Percentiles rank a stretch among this genome's conserved stretches.
These are phyloP conservation scores for Oemleria cerasiformis DNA, from an alignment of 306 rosid species.

Conservation along the genomic window DNA sequence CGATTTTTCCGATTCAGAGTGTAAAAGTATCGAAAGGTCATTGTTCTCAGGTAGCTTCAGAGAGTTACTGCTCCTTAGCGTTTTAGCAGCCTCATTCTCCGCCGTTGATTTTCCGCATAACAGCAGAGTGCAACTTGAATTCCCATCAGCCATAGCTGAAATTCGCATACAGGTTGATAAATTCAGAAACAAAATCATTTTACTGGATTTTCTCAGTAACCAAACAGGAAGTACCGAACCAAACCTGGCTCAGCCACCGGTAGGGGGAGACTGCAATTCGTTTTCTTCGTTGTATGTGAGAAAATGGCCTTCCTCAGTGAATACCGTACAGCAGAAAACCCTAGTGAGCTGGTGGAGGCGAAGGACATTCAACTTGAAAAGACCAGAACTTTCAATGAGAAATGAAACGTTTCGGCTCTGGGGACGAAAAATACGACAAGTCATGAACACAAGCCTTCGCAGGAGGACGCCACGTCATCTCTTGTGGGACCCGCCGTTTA, in stretches of 20 bases:
- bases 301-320: constrained; percentile 11
- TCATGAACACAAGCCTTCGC: neutral
- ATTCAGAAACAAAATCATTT: neutral
- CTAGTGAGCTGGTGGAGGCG: neutral
- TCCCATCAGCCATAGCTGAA: constrained; percentile 38
- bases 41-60: constrained; percentile 55
- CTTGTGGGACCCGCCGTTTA: neutral
- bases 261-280: constrained; percentile 16
- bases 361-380: constrained; percentile 7
- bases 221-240: neutral
- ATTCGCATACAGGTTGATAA: neutral
- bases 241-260: neutral
- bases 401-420: neutral
- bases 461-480: neutral
- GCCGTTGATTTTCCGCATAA: constrained; percentile 62
- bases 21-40: constrained; percentile 40
- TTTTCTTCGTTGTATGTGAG: neutral
- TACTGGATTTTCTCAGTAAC: neutral
- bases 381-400: neutral
- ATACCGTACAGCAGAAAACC: neutral
- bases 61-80: constrained; percentile 45
- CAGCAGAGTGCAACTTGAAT: constrained; percentile 41
- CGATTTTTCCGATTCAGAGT: constrained; percentile 46
- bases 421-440: neutral
- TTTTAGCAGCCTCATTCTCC: constrained; percentile 55